Evolutionary conservation across 306 rosid species (phyloP), one percentile per base, ranked within the genome.

Genomic region (Quercus berberidifolia): DNA sequence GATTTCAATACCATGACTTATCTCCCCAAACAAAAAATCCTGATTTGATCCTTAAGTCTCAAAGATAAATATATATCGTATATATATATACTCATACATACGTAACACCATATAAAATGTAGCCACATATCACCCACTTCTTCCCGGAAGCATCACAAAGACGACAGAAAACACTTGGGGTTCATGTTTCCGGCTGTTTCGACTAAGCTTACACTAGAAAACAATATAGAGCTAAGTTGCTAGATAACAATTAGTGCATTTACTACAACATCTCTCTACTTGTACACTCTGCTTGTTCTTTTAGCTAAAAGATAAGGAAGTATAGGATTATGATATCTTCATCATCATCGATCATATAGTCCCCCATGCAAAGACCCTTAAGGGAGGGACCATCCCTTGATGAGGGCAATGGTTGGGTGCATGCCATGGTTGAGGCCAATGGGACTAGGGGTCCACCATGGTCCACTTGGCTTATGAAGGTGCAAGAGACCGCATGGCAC

Each of bases 401-500:
- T 13, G 56, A 74, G 62, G 41, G 82, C 82, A 43, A 70, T 62
- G 87, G 89, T 78, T 82, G 77, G 85, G 89, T 83, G 86, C 54
- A 60, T 54, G 62, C 51, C 11, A 56, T 33, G 41, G 80, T 69
- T 73, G 69, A n/a, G 78, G 80, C 86, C 79, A 41, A 49, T 51
- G 84, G 80, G 69, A n/a, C 51, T 30, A 18, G 78, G 86, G 64
- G 71, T 46, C 89, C 74, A 76, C 69, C 0, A 5, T 8, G 82
- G 87, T 57, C 82, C 83, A 71, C 15, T 0, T 46, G 69, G 72
- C 26, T 4, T 55, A 31, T 60, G 65, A 3, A 76, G 76, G 72
- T 79, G 88, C 85, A 90, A 73, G 78, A 73, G 17, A 43, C 78
- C 73, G 85, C 83, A 85, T 86, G 90, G 84, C 81, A 71, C 71